Evolutionary conservation across 2,329 filamentous ascomycete species (phyloP), one percentile per base, ranked within the genome.

Genomic region (Phyllosticta citriasiana): DNA sequence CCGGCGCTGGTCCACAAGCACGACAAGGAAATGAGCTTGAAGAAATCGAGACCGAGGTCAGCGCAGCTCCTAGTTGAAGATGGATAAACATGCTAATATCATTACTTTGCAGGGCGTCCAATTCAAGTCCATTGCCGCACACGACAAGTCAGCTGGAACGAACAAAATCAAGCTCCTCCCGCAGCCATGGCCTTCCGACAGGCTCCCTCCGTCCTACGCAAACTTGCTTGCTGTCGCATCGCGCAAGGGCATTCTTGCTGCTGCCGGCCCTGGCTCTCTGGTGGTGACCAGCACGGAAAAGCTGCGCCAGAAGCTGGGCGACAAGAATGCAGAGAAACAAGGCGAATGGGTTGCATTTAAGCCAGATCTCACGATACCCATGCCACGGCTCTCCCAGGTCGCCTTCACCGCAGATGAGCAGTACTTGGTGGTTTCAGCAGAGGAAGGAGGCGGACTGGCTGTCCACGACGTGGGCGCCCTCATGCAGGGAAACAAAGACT

Each of bases 371-470:
- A 87, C 81, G 63, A 82, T 97, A 6, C 79, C 85, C 1, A 81
- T 95, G 68, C 84, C 88, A 69, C 86, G 88, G 67, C 83, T 96
- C 59, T 95, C 91, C 10, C 94, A 99, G 72, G 80, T 99, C 22
- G 86, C 87, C 16, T 99, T 99, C 72, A 93, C 91, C 0, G 84
- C 89, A n/a, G 89, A 95, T 68, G 95, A 97, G 71, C 85, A 84
- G 67, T 91, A 88, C 67, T 78, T 99, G 63, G 83, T 96, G 40
- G 79, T 97, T 26, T 91, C 90, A 10, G 89, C 90, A 2, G 89
- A 96, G 73, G 79, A 82, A 60, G 88, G 89, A 10, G 88, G 91
- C 35, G 91, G 91, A 4, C 77, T 99, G 64, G 88, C 88, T 3
- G 87, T 96, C 2, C 97, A 96, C 70, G 85, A 92, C 60, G 86